Evolutionary conservation across 1,284 basidiomycete genomes (phyloP).

Genomic region (Afroboletus lepidellus): DNA sequence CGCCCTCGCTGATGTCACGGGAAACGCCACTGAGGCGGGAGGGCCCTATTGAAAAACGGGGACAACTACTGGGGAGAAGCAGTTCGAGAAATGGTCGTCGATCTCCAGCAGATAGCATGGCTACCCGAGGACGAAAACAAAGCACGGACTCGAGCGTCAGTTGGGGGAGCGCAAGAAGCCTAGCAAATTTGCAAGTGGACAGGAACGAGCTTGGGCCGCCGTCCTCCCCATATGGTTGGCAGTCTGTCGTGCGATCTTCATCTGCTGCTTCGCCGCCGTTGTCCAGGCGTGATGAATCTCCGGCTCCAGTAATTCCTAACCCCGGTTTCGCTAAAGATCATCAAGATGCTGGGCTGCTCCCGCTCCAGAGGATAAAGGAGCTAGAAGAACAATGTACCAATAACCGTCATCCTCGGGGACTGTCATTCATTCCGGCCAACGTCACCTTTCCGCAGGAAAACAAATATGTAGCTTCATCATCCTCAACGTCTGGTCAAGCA

Average conservation of each 20-base stretch:
- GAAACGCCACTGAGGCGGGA: not conserved
- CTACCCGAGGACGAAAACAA: not conserved
- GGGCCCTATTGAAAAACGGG: not conserved
- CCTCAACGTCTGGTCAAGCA: conserved; percentile 11
- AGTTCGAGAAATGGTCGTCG: not conserved
- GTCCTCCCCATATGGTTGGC: conserved; percentile 11
- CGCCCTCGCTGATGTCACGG: too few relatives aligned
- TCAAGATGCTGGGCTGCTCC: conserved; percentile 77
- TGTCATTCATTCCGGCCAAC: conserved; percentile 65
- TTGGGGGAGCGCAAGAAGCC: not conserved
- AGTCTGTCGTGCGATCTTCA: conserved; percentile 56
- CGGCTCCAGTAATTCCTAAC: conserved; percentile 65
- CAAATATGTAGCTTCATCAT: conserved; percentile 40
- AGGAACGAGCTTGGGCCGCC: not conserved
- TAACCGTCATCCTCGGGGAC: conserved; percentile 49
- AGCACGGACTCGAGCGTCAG: not conserved
- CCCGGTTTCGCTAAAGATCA: conserved; percentile 61
- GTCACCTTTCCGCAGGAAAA: conserved; percentile 47
- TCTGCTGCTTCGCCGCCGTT: conserved; percentile 67
- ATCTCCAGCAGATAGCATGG: not conserved
- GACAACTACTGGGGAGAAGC: not conserved
- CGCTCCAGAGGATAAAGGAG: conserved; percentile 81
- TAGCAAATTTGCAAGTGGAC: not conserved
- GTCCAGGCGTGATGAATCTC: conserved; percentile 61
- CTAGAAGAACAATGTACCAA: conserved; percentile 68